phyloP scores from a whole-genome alignment of 106 monocot species.

The Agapanthus africanus region DNA sequence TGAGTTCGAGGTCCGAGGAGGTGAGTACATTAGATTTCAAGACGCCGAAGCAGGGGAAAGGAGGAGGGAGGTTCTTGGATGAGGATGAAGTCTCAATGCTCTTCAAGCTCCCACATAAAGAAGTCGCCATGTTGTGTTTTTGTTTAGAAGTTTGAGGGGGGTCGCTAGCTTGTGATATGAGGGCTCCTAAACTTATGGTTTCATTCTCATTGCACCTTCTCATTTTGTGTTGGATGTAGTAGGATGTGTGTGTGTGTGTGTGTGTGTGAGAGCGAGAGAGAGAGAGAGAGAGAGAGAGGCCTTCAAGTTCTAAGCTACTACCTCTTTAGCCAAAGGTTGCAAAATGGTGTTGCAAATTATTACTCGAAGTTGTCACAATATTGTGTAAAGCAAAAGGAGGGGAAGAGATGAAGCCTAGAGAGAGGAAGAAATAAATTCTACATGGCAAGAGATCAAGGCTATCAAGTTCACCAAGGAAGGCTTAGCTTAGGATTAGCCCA shows the following conservation, averaged over 20 bases:
- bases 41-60: slow-evolving; percentile 21
- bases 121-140: background rate
- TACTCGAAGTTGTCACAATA: background rate
- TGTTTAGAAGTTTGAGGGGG: background rate
- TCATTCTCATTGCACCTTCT: slow-evolving; percentile 9
- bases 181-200: background rate
- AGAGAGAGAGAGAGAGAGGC: no score
- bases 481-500: no score
- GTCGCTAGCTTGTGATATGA: background rate
- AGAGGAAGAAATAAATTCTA: background rate
- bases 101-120: slow-evolving; percentile 12
- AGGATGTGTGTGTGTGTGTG: background rate
- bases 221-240: background rate
- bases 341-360: background rate
- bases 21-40: slow-evolving; percentile 33
- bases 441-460: no score
- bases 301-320: no score
- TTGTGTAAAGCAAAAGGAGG: background rate
- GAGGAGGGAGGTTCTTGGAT: slow-evolving; percentile 4
- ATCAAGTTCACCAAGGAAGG: background rate
- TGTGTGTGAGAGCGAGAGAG: no score
- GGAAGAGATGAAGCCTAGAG: background rate
- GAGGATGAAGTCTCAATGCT: slow-evolving; percentile 2
- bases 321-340: background rate
- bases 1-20: slow-evolving; percentile 6